phyloP scores from a whole-genome alignment of 1,139 yeast species.

The Blastobotrys elegans region DNA sequence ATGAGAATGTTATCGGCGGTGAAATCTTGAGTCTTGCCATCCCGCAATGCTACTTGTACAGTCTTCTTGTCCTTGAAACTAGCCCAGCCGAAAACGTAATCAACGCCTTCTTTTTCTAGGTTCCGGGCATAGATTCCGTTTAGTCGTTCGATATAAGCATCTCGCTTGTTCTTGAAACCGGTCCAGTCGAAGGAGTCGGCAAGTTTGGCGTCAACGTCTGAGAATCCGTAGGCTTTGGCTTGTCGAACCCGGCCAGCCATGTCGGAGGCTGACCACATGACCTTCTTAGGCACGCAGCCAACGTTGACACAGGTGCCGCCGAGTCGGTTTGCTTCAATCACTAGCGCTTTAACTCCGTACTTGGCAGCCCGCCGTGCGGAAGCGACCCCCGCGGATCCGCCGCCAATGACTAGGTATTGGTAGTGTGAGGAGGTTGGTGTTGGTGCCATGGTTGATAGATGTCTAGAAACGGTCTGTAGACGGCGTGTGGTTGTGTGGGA shows the following conservation, averaged over 20 bases:
- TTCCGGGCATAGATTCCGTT: constrained; percentile 93
- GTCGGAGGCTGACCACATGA: constrained; percentile 97
- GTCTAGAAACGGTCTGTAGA: background rate
- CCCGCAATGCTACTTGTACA: constrained; percentile 64
- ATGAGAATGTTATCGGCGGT: constrained; percentile 79
- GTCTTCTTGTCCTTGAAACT: constrained; percentile 56
- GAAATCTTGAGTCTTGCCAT: constrained; percentile 47
- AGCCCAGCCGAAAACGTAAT: constrained; percentile 84
- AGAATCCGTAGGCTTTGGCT: constrained; percentile 77
- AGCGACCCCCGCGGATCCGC: constrained; percentile 99
- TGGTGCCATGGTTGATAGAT: constrained; percentile 47
- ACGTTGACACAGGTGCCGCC: constrained; percentile 99
- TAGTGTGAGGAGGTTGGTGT: constrained; percentile 50
- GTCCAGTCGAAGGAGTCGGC: constrained; percentile 74
- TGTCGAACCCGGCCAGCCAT: constrained; percentile 69
- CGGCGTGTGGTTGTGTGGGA: constrained; percentile 3
- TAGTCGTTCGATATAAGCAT: constrained; percentile 79
- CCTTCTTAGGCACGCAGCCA: constrained; percentile 98
- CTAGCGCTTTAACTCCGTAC: constrained; percentile 81
- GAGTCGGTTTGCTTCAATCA: constrained; percentile 70
- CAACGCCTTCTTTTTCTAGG: constrained; percentile 82
- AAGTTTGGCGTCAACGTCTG: constrained; percentile 41
- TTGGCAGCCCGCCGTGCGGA: constrained; percentile 95
- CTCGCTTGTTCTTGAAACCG: constrained; percentile 75
- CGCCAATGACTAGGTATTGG: constrained; percentile 93